Evolutionary conservation across 345 rosid species (phyloP).

Genomic region (Lepidium didymum): DNA sequence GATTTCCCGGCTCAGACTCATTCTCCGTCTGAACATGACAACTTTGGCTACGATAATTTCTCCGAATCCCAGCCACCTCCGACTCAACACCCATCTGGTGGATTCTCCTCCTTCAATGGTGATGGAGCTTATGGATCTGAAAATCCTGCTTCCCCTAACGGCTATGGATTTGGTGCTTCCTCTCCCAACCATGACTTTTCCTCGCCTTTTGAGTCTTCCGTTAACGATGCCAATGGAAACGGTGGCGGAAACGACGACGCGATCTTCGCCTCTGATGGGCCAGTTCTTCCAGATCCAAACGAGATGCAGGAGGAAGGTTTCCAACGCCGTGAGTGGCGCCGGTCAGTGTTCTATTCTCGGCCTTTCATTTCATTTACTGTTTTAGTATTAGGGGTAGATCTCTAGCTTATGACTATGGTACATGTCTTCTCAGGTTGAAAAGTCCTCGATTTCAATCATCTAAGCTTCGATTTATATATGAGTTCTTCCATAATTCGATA

Average conservation of each 20-base stretch:
- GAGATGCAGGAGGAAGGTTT: constrained; percentile 70
- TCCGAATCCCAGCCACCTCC: constrained; percentile 22
- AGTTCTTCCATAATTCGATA: background rate
- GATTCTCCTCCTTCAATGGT: constrained; percentile 16
- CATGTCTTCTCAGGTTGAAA: background rate
- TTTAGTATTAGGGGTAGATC: constrained; percentile 9
- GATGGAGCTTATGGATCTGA: constrained; percentile 23
- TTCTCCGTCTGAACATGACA: constrained; percentile 24
- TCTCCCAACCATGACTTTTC: constrained; percentile 36
- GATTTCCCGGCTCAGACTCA: constrained; percentile 29
- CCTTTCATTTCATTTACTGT: background rate
- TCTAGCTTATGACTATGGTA: background rate
- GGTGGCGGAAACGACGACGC: constrained; percentile 23
- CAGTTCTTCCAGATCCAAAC: constrained; percentile 47
- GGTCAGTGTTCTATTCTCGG: constrained; percentile 38
- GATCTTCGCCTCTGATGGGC: constrained; percentile 42
- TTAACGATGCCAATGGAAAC: constrained; percentile 22
- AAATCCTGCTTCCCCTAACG: constrained; percentile 34
- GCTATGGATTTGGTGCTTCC: constrained; percentile 36
- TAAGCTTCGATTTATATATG: background rate
- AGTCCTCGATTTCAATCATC: background rate
- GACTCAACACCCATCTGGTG: constrained; percentile 13
- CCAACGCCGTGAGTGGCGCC: constrained; percentile 70
- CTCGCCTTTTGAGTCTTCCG: constrained; percentile 38
- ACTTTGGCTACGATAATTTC: constrained; percentile 29